Base-by-base conservation (phyloP, 495 filamentous ascomycete genomes). In the Xeromyces bisporus region DNA sequence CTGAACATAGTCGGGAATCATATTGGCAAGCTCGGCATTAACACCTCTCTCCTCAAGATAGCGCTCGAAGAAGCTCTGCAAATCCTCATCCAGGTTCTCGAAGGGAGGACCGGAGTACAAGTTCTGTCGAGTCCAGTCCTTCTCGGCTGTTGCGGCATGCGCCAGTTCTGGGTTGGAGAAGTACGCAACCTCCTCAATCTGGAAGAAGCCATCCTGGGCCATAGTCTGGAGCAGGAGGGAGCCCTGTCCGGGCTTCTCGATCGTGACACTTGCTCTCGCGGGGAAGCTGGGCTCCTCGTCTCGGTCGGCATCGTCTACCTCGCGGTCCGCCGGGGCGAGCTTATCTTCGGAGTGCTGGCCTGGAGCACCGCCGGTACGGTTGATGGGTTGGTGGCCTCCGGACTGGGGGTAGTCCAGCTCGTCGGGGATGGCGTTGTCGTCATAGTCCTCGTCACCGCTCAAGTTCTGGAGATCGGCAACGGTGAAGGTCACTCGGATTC, bases 1-100 rank as follows among this genome's bases (percentile, higher is more conserved):
- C 55, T 94, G 82, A 47, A 96, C 87, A 60, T 93, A 99, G 50
- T 96, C 87, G 31, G 85, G 85, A 30, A 92, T 72, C 58, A 93
- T 93, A 39, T 83, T 58, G 34, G 84, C 85, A 46, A 99, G 66
- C 38, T 75, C 69, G 35, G 80, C 76, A 48, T 89, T 81, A 57
- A 99, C 69, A 36, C 89, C 87, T 44, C 89, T 69, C 67, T 91
- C 89, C 54, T 93, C 86, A 34, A 99, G 67, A 60, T 89, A 96
- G 38, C 81, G 72, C 67, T 96, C 89, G 50, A 94, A 60, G 47
- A 92, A 62, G 32, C 80, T 64, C 62, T 96, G 85, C 23, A 99
- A 68, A 44, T 94, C 89, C 62, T 93, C 85, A 51, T 99, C 89
- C 24, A 99, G 69, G 63, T 80, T 91, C 57, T 73, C 71, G 50